Conservation (phyloP, 116 monocot genomes). For the Zostera marina region DNA sequence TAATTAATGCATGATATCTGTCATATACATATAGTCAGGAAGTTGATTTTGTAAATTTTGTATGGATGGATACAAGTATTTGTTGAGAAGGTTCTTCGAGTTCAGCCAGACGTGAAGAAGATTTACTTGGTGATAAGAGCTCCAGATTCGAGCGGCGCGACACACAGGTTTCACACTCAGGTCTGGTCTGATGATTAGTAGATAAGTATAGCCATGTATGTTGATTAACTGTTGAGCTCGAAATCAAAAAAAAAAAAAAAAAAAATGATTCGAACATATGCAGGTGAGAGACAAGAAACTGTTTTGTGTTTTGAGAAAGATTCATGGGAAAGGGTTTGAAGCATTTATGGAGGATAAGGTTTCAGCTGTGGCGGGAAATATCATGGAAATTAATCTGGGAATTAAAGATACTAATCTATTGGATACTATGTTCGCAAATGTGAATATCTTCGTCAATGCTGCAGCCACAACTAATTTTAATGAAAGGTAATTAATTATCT, state of each 20-base stretch:
- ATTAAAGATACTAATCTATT: slow-evolving; percentile 22
- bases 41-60: not conserved
- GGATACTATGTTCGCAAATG: slow-evolving; percentile 23
- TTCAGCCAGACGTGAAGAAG: slow-evolving; percentile 66
- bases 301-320: slow-evolving; percentile 39
- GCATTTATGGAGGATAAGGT: slow-evolving; percentile 29
- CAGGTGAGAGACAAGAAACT: slow-evolving; percentile 44
- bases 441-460: slow-evolving; percentile 45
- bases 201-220: not conserved
- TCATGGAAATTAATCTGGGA: slow-evolving; percentile 36
- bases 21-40: not conserved
- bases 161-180: slow-evolving; percentile 23
- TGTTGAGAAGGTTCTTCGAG: slow-evolving; percentile 70
- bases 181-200: not conserved
- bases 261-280: not conserved
- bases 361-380: slow-evolving; percentile 41
- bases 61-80: slow-evolving; percentile 26
- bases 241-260: not conserved
- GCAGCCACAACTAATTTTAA: slow-evolving; percentile 62
- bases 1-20: not conserved
- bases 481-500: slow-evolving; percentile 26
- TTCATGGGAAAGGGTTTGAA: slow-evolving; percentile 22
- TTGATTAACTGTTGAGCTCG: too few relatives aligned
- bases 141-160: slow-evolving; percentile 20
- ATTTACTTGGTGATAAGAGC: slow-evolving; percentile 51